Evolutionary conservation across 1,284 basidiomycete species (phyloP), one percentile per base, ranked within the genome.

Genomic region (Ustilago cynodontis): DNA sequence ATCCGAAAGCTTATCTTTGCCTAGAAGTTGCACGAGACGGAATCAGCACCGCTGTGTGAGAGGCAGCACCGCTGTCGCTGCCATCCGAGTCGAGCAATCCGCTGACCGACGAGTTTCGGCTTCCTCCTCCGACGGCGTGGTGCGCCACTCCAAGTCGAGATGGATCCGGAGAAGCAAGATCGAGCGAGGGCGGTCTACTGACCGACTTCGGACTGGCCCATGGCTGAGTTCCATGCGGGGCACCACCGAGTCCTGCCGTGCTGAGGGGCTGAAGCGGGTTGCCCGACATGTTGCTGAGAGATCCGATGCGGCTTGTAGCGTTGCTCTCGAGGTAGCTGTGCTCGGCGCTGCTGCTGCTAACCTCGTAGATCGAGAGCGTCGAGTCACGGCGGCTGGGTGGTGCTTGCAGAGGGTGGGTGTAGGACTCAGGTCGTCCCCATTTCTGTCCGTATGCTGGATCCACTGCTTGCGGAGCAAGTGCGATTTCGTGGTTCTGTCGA

Each of bases 231-330:
- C 52, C 31, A n/a, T 55, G 31, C 35, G 60, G 31, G 2, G n/a
- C 31, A 1, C 41, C 58, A 10, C 54, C 58, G n/a, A 71, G 65
- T 0, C 64, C 45, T 5, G 69, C 37, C 53, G 53, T 52, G 24
- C 39, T 54, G 24, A 69, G 35, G 9, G 66, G 71, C 64, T 73
- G 75, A 6, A 77, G 62, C 56, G 75, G 75, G 13, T 43, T 66
- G 20, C 56, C 67, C 3, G 66, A 47, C 61, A 65, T 65, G 52
- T 69, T 65, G 66, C 70, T 70, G 24, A 73, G 67, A 39, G 70
- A 73, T 37, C 66, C 66, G 24, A 77, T 67, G 18, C 75, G 59
- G 58, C 75, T 77, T 18, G 62, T 72, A 16, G 71, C 56, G n/a
- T 56, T 76, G 58, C 73, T 70, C 5, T 73, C 66, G 33, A 55